These are phyloP conservation scores for Phytophthora melonis DNA, from an alignment of 352 stramenopile species.

Conservation along the genomic window DNA sequence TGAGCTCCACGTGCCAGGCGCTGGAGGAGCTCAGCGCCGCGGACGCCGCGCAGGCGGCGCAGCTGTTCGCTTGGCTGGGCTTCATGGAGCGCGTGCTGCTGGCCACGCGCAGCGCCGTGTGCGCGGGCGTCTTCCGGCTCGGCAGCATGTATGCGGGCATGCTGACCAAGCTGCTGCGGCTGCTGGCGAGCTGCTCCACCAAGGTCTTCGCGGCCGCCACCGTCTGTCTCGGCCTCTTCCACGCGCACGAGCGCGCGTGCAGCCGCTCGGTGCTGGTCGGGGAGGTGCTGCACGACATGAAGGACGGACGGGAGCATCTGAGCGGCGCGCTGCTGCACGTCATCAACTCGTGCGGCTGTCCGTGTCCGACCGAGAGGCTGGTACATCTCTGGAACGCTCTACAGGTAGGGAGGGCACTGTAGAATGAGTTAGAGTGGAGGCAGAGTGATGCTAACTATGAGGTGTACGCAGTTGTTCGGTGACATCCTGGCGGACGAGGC, in stretches of 20 bases:
- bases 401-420: conserved; percentile 39
- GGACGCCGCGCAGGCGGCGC: conserved; percentile 46
- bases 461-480: conserved; percentile 50
- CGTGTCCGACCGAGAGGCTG: conserved; percentile 48
- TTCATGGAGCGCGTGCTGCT: conserved; percentile 70
- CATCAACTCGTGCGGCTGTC: conserved; percentile 85
- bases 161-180: conserved; percentile 68
- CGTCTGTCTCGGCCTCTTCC: conserved; percentile 64
- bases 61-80: conserved; percentile 69
- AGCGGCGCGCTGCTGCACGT: conserved; percentile 77
- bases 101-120: conserved; percentile 50
- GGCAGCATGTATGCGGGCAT: conserved; percentile 70
- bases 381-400: conserved; percentile 63
- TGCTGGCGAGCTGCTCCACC: conserved; percentile 65
- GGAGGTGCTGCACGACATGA: conserved; percentile 56
- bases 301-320: conserved; percentile 69
- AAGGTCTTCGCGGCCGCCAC: conserved; percentile 72
- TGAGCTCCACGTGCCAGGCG: conserved; percentile 77
- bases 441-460: no score
- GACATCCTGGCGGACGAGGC: conserved; percentile 61
- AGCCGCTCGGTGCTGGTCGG: conserved; percentile 51
- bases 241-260: conserved; percentile 57
- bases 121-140: conserved; percentile 43
- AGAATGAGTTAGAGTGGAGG: not conserved
- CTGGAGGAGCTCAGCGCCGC: conserved; percentile 66